Evolutionary conservation across 805 yeast genomes (phyloP).

Genomic region (Candida maltosa): DNA sequence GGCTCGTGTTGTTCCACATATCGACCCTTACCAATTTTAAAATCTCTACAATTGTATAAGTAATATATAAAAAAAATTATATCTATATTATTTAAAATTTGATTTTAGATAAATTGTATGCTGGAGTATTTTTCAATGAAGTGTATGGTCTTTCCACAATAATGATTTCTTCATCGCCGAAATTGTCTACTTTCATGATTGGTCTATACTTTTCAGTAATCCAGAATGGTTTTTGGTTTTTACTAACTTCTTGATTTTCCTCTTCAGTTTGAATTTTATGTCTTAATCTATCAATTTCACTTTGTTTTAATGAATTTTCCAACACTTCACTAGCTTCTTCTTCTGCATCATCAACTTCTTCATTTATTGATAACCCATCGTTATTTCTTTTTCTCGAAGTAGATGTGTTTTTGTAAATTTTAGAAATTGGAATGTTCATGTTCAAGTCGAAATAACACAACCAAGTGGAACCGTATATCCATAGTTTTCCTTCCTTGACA

Average conservation of each 20-base stretch:
- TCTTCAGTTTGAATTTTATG: conserved; percentile 36
- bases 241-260: conserved; percentile 25
- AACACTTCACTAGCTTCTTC: conserved; percentile 22
- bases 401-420: conserved; percentile 22
- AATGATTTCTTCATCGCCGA: conserved; percentile 56
- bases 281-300: conserved; percentile 30
- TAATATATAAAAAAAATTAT: background rate
- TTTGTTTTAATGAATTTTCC: conserved; percentile 26
- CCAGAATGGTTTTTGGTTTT: conserved; percentile 58
- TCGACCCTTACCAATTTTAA: conserved; percentile 8
- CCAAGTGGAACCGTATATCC: conserved; percentile 92
- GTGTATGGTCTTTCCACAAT: conserved; percentile 75
- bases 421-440: conserved; percentile 48
- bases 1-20: conserved; percentile 47
- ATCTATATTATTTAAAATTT: conserved; percentile 26
- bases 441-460: conserved; percentile 67
- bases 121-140: conserved; percentile 55
- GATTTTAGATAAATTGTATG: conserved; percentile 61
- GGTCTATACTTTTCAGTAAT: conserved; percentile 74
- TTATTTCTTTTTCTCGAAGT: conserved; percentile 39
- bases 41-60: background rate
- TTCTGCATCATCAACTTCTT: conserved; percentile 18
- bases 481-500: conserved; percentile 47
- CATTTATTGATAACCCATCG: conserved; percentile 37
- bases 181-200: conserved; percentile 55